Conservation (phyloP, 306 rosid genomes). For the Morella rubra region DNA sequence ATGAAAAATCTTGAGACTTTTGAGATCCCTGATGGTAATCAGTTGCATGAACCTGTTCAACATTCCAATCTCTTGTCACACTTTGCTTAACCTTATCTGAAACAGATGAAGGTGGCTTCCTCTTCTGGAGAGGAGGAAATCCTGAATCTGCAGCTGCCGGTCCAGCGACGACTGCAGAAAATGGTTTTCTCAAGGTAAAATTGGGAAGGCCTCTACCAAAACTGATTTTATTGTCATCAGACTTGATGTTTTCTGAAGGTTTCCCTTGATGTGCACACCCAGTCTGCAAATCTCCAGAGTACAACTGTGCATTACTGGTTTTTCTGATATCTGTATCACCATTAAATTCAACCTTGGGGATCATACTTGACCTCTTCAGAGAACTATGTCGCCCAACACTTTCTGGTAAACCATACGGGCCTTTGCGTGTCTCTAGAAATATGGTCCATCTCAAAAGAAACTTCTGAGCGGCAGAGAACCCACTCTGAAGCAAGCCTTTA, state of each 20-base stretch:
- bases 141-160: constrained; percentile 60
- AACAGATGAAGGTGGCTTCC: constrained; percentile 47
- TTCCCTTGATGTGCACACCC: constrained; percentile 46
- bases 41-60: constrained; percentile 38
- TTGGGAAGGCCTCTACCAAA: constrained; percentile 71
- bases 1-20: constrained; percentile 45
- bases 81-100: constrained; percentile 64
- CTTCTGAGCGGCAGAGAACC: constrained; percentile 70
- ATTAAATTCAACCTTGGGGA: constrained; percentile 42
- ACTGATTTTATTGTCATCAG: constrained; percentile 56
- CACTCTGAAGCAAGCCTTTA: constrained; percentile 89
- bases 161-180: constrained; percentile 97
- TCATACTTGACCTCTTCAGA: constrained; percentile 22
- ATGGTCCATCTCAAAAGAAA: constrained; percentile 72
- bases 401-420: constrained; percentile 38
- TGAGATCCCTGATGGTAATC: constrained; percentile 39
- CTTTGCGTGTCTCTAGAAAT: constrained; percentile 46
- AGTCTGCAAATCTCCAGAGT: constrained; percentile 40
- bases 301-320: constrained; percentile 32
- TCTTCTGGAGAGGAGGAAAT: constrained; percentile 86
- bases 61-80: constrained; percentile 43
- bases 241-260: constrained; percentile 39
- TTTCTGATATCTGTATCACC: constrained; percentile 39
- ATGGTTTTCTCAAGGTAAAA: constrained; percentile 80
- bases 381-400: constrained; percentile 42